phyloP scores from a whole-genome alignment of 2,329 filamentous ascomycete species.

The Domatiomyces catenatus region DNA sequence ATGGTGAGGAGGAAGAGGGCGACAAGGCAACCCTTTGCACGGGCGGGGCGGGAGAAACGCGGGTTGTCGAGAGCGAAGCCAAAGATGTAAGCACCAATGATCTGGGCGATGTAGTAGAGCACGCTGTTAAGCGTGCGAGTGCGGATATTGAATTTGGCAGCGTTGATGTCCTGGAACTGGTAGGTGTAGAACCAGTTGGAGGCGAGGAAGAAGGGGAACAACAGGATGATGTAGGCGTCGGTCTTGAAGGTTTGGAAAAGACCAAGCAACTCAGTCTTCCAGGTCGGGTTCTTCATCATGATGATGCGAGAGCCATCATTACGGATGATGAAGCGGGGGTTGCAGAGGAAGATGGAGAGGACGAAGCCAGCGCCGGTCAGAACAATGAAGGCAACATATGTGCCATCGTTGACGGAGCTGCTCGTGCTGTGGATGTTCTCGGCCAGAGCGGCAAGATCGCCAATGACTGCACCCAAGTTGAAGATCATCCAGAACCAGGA shows the following conservation, averaged over 20 bases:
- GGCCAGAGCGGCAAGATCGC: conserved; percentile 40
- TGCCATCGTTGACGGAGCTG: conserved; percentile 46
- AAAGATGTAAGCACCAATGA: conserved; percentile 57
- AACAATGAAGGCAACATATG: conserved; percentile 80
- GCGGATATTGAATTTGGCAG: conserved; percentile 54
- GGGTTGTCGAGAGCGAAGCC: conserved; percentile 54
- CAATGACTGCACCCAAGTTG: conserved; percentile 70
- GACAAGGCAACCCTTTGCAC: conserved; percentile 49
- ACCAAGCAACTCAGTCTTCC: conserved; percentile 62
- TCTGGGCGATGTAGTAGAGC: conserved; percentile 68
- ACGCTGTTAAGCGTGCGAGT: conserved; percentile 62
- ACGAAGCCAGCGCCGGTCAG: conserved; percentile 59
- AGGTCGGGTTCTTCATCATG: conserved; percentile 79
- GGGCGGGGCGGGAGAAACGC: conserved; percentile 44
- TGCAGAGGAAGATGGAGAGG: conserved; percentile 47
- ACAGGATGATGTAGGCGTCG: conserved; percentile 56
- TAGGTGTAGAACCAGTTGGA: conserved; percentile 72
- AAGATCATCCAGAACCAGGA: conserved; percentile 82
- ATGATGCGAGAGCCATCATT: conserved; percentile 66
- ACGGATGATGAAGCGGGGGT: conserved; percentile 55
- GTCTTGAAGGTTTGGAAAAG: conserved; percentile 56
- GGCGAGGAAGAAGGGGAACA: conserved; percentile 71
- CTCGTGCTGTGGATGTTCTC: conserved; percentile 30
- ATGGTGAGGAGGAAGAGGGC: conserved; percentile 56
- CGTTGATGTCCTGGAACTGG: conserved; percentile 61